These are phyloP conservation scores for Ophiostoma sp. DNA, from an alignment of 2,329 filamentous ascomycete genomes.

Conservation along the genomic window DNA sequence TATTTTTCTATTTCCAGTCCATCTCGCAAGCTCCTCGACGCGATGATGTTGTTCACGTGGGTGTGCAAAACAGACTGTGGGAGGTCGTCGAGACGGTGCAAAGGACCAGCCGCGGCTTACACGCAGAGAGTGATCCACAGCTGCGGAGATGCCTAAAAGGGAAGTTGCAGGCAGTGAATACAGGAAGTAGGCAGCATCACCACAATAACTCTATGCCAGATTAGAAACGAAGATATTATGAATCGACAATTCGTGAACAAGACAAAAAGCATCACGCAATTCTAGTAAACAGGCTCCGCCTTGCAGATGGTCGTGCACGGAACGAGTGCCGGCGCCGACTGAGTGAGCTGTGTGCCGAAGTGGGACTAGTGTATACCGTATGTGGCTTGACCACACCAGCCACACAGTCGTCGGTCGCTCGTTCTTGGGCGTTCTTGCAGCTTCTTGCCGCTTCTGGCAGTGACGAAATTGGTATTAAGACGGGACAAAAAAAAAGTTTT, in stretches of 20 bases:
- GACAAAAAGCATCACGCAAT: too few relatives aligned
- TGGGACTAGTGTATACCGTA: not conserved
- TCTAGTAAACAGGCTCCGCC: not conserved
- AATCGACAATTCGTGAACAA: not conserved
- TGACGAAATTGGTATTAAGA: not conserved
- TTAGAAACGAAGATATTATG: not conserved
- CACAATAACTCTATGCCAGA: not conserved
- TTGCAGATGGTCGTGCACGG: not conserved
- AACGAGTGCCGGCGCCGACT: not conserved
- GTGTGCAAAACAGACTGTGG: not conserved
- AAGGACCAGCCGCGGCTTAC: not conserved
- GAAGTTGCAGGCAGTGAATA: not conserved
- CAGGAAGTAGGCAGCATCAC: not conserved
- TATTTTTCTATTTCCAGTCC: not conserved
- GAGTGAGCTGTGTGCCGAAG: not conserved
- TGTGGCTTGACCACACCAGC: not conserved
- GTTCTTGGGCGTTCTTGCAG: conserved; percentile 12
- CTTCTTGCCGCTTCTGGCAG: conserved; percentile 26
- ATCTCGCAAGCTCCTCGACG: not conserved
- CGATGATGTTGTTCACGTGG: not conserved
- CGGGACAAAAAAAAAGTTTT: not conserved
- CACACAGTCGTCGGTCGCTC: not conserved
- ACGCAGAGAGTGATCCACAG: not conserved
- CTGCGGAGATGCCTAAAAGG: conserved; percentile 1
- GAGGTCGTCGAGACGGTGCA: not conserved